Evolutionary conservation across 805 yeast genomes (phyloP).

Genomic region (Tetrapisispora nanseiensis): DNA sequence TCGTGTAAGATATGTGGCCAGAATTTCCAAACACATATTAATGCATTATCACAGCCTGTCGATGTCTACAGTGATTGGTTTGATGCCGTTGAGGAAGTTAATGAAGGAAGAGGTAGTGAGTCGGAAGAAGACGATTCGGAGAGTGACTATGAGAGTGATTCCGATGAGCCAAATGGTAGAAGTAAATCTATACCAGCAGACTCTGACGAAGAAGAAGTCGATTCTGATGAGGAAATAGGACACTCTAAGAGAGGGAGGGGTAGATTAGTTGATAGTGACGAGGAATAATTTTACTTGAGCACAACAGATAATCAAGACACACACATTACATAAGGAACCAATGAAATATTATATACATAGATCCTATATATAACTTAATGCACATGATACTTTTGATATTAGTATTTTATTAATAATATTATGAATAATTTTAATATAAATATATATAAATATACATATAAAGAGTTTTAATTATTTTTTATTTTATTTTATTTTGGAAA

Average conservation of each 20-base stretch:
- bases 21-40: conserved; percentile 79
- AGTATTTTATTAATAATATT: no score
- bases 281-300: conserved; percentile 8
- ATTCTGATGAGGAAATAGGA: conserved; percentile 16
- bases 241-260: conserved; percentile 12
- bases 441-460: no score
- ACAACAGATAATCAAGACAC: no score
- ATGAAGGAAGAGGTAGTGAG: conserved; percentile 30
- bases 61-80: conserved; percentile 97
- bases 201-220: conserved; percentile 14
- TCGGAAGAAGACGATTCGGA: conserved; percentile 25
- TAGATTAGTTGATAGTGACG: conserved; percentile 17
- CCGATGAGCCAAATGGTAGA: conserved; percentile 20
- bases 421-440: no score
- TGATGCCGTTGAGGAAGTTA: conserved; percentile 78
- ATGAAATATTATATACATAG: neutral
- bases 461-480: no score
- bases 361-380: no score
- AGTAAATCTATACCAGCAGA: conserved; percentile 3
- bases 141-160: conserved; percentile 31
- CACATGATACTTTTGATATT: no score
- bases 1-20: conserved; percentile 93
- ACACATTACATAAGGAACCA: neutral
- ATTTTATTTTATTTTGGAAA: no score
- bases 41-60: conserved; percentile 70